Evolutionary conservation across 1,284 basidiomycete genomes (phyloP).

Genomic region (Takashimella koratensis): DNA sequence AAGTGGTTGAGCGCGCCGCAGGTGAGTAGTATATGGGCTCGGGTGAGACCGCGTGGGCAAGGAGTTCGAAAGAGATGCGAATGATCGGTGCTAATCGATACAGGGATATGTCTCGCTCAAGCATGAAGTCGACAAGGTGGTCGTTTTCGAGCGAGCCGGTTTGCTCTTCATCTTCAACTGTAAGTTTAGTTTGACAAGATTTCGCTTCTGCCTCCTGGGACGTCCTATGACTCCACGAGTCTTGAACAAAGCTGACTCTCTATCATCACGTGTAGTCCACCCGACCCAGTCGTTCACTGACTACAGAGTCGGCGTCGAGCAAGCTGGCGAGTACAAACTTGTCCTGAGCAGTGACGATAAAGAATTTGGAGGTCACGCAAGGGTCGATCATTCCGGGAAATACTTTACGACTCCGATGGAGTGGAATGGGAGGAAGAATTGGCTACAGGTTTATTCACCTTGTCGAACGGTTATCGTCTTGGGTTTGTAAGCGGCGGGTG

Average conservation of each 20-base stretch:
- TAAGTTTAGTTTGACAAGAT: slow-evolving; percentile 13
- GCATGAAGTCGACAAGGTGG: slow-evolving; percentile 83
- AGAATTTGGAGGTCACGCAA: slow-evolving; percentile 82
- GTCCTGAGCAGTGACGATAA: slow-evolving; percentile 81
- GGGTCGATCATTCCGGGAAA: slow-evolving; percentile 63
- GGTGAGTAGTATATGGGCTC: slow-evolving; percentile 49
- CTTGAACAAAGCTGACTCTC: neutral
- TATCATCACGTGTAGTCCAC: slow-evolving; percentile 56
- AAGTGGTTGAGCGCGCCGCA: slow-evolving; percentile 82
- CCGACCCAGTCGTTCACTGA: slow-evolving; percentile 81
- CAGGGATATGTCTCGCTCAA: slow-evolving; percentile 89
- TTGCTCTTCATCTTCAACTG: slow-evolving; percentile 94
- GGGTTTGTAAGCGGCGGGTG: neutral
- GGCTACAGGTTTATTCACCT: slow-evolving; percentile 55
- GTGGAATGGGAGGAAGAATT: slow-evolving; percentile 91
- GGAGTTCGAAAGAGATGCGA: too few relatives aligned
- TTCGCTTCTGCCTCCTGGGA: too few relatives aligned
- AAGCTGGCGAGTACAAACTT: slow-evolving; percentile 78
- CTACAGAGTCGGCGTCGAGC: slow-evolving; percentile 87
- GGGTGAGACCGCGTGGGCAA: too few relatives aligned
- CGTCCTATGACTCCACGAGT: too few relatives aligned
- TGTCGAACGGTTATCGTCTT: neutral
- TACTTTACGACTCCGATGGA: slow-evolving; percentile 80
- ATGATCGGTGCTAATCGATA: neutral
- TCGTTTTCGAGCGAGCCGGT: slow-evolving; percentile 89